Evolutionary conservation across 2,329 filamentous ascomycete species (phyloP).

Genomic region (Exophiala lecanii-corni): DNA sequence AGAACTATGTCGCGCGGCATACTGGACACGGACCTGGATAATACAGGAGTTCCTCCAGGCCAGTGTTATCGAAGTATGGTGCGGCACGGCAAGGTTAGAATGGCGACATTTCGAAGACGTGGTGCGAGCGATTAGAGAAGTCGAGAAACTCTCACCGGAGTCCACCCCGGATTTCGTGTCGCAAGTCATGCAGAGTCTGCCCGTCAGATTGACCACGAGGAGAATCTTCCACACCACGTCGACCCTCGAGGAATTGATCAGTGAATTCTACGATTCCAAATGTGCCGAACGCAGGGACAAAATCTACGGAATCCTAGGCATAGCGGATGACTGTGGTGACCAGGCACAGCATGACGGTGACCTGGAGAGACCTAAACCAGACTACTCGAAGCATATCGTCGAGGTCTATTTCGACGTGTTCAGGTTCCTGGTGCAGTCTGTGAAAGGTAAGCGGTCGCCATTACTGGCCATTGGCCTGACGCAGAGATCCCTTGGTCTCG

Average conservation of each 20-base stretch:
- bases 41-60: constrained; percentile 28
- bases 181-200: constrained; percentile 20
- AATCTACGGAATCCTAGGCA: constrained; percentile 25
- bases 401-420: constrained; percentile 23
- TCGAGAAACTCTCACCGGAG: background rate
- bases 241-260: constrained; percentile 21
- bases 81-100: constrained; percentile 37
- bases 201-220: constrained; percentile 19
- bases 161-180: constrained; percentile 5
- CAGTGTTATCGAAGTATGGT: constrained; percentile 20
- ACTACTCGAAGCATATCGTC: constrained; percentile 24
- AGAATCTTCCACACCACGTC: constrained; percentile 15
- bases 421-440: constrained; percentile 9
- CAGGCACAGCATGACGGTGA: background rate
- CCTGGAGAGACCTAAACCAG: constrained; percentile 12
- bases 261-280: constrained; percentile 24
- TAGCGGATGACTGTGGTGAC: constrained; percentile 22
- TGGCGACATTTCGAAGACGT: constrained; percentile 40
- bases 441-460: background rate
- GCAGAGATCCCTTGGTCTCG: constrained; percentile 8
- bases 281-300: constrained; percentile 25
- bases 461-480: constrained; percentile 12
- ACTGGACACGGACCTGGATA: constrained; percentile 28
- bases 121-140: constrained; percentile 25
- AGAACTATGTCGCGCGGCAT: constrained; percentile 19